Percentiles rank a stretch among this genome's conserved stretches.
These are phyloP conservation scores for Entomortierella parvispora DNA, from an alignment of 192 early-diverging fungal species.

Conservation along the genomic window DNA sequence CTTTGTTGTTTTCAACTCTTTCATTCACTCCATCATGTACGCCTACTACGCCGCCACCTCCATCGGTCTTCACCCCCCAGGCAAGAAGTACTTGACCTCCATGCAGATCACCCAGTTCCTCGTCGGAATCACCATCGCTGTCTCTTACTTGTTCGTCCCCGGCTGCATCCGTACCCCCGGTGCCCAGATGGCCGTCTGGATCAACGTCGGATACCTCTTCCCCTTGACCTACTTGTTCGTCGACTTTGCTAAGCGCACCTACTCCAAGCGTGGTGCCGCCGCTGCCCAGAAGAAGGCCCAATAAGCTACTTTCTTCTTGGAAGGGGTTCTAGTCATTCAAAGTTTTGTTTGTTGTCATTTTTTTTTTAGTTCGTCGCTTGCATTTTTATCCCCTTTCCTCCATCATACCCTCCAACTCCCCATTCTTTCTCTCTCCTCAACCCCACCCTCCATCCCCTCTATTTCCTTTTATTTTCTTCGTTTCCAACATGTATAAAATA, in stretches of 20 bases:
- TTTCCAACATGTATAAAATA: conserved; percentile 2
- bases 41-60: conserved; percentile 82
- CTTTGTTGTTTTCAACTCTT: conserved; percentile 86
- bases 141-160: conserved; percentile 73
- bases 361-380: neutral
- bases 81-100: conserved; percentile 82
- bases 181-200: conserved; percentile 66
- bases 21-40: conserved; percentile 92
- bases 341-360: neutral
- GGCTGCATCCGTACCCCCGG: conserved; percentile 62
- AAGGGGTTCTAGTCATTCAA: too few relatives aligned
- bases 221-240: conserved; percentile 84
- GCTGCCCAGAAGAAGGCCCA: conserved; percentile 52
- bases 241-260: conserved; percentile 80
- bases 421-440: neutral
- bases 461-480: conserved; percentile 1
- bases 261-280: conserved; percentile 56
- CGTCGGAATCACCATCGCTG: conserved; percentile 72
- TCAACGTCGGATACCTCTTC: conserved; percentile 75
- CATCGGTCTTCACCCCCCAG: conserved; percentile 78
- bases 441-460: neutral
- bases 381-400: neutral
- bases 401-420: neutral
- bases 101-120: conserved; percentile 91
- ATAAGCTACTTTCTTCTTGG: conserved; percentile 1